Percentiles rank a stretch among this genome's conserved stretches.
phyloP scores from a whole-genome alignment of 2,329 filamentous ascomycete genomes.

The Aspergillus sp. region DNA sequence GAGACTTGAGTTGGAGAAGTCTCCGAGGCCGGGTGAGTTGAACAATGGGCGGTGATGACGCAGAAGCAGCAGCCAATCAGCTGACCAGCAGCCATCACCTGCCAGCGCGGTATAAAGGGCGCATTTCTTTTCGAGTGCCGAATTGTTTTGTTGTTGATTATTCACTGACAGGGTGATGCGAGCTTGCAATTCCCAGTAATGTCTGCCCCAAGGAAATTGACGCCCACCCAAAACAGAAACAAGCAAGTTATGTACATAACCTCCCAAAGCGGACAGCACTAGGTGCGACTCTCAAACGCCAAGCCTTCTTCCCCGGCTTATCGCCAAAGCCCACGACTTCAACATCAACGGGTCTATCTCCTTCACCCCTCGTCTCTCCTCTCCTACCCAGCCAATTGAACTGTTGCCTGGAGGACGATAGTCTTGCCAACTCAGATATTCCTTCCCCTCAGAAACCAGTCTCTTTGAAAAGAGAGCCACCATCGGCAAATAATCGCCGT shows the following conservation, averaged over 20 bases:
- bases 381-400: not conserved
- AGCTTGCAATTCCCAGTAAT: not conserved
- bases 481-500: not conserved
- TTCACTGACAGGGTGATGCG: not conserved
- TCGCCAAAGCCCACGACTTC: constrained; percentile 14
- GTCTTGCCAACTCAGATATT: not conserved
- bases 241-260: not conserved
- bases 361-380: not conserved
- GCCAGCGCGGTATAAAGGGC: not conserved
- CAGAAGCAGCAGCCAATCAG: constrained; percentile 14
- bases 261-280: not conserved
- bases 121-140: not conserved
- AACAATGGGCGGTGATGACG: constrained; percentile 17
- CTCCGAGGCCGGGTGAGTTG: not conserved
- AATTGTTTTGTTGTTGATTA: not conserved
- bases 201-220: not conserved
- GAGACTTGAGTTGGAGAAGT: not conserved
- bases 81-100: not conserved
- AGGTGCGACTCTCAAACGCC: not conserved
- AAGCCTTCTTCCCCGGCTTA: constrained; percentile 18
- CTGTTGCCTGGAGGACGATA: not conserved
- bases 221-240: not conserved
- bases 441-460: not conserved
- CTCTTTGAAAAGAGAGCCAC: not conserved
- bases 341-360: not conserved